Evolutionary conservation across 2,329 filamentous ascomycete species (phyloP), one percentile per base, ranked within the genome.

Genomic region (Fragosphaeria purpurea): DNA sequence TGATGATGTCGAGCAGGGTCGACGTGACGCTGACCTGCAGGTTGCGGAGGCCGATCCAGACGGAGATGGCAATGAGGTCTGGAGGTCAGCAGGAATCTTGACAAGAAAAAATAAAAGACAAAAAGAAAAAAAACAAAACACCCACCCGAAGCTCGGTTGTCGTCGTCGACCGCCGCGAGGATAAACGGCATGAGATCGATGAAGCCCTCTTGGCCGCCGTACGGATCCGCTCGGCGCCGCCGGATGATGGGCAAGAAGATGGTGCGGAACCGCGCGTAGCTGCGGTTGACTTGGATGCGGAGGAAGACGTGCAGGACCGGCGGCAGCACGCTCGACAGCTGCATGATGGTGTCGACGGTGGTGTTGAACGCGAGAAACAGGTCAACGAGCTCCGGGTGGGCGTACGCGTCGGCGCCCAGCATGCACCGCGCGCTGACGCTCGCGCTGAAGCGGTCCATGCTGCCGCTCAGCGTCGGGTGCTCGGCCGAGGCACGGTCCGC

Each of bases 31-130:
- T 50, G 47, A 47, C 44, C 33, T 53, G 51, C 44, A 53, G 39
- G 47, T 53, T 53, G 35, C 51, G 51, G 39, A 53, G 47, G 10
- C 51, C 51, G 22, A 50, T 44, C 51, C 51, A 53, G 33, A 53
- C 51, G 32, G 44, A 43, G 11, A 53, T 44, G 7, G 44, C 51
- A 10, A 50, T 22, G 3, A 53, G 47, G 10, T 50, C 48, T 37
- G 11, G 35, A 7, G 35, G 35, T 7, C 7, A 8, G 41, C 4
- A 42, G 8, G 8, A 31, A 8, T 7, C 4, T 42, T 8, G n/a
- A n/a, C n/a, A 31, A 13, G 7, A 31, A 31, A 42, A 13, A 42
- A 22, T 22, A 3, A 42, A 37, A 37, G 4, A 11, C 2, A 2
- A 37, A 37, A 37, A 11, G n/a, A 7, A 37, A 37, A 37, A 13